phyloP scores from a whole-genome alignment of 805 yeast species.

The Candida berthetii region DNA sequence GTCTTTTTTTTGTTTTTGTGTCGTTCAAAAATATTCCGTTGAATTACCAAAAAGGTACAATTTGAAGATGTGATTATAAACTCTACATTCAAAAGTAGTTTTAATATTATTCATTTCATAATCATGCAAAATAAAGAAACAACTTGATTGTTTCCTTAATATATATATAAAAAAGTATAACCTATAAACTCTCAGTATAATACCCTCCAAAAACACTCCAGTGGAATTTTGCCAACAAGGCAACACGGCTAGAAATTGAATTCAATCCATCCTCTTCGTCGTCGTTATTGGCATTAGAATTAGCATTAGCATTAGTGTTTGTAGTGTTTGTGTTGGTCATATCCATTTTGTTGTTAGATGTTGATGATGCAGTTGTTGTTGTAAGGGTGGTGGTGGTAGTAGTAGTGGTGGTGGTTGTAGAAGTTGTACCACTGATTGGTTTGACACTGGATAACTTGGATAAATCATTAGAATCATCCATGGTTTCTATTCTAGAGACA shows the following conservation, averaged over 20 bases:
- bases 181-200: conserved; percentile 36
- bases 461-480: conserved; percentile 1
- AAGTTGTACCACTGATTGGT: conserved; percentile 7
- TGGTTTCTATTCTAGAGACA: conserved; percentile 22
- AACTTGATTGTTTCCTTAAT: too few relatives aligned
- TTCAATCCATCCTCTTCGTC: conserved; percentile 52
- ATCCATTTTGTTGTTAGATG: background rate
- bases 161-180: background rate
- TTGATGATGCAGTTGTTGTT: background rate
- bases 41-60: too few relatives aligned
- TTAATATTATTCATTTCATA: too few relatives aligned
- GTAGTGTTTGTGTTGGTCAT: conserved; percentile 7
- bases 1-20: too few relatives aligned
- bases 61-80: too few relatives aligned
- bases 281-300: conserved; percentile 19
- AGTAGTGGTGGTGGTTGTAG: conserved; percentile 7
- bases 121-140: too few relatives aligned
- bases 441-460: background rate
- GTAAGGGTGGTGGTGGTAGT: conserved; percentile 10
- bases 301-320: conserved; percentile 8
- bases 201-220: conserved; percentile 78
- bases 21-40: too few relatives aligned
- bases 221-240: conserved; percentile 57
- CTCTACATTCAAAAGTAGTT: too few relatives aligned
- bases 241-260: conserved; percentile 54